Evolutionary conservation across 495 filamentous ascomycete species (phyloP).

Genomic region (Neurospora terricola): DNA sequence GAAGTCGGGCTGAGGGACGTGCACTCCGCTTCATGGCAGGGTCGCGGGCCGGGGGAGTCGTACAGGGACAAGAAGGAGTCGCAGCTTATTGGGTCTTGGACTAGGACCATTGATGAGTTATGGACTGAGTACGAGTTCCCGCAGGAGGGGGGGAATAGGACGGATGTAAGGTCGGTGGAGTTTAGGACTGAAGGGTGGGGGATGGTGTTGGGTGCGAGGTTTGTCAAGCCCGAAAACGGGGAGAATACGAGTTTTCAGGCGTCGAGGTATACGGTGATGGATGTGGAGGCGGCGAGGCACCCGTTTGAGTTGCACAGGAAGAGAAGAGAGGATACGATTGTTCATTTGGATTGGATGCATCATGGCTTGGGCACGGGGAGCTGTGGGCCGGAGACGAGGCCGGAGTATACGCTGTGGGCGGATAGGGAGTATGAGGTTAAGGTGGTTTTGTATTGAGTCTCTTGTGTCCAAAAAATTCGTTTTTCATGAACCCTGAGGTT

Average conservation of each 20-base stretch:
- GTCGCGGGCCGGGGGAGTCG: constrained; percentile 52
- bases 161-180: constrained; percentile 50
- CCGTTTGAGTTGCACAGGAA: constrained; percentile 45
- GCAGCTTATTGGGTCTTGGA: constrained; percentile 45
- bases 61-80: constrained; percentile 54
- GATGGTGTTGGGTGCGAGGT: constrained; percentile 27
- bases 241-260: constrained; percentile 43
- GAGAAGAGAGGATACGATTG: constrained; percentile 38
- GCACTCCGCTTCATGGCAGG: constrained; percentile 46
- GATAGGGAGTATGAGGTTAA: constrained; percentile 37
- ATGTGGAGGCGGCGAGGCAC: constrained; percentile 48
- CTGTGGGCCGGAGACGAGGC: constrained; percentile 42
- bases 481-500: background rate
- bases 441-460: constrained; percentile 29
- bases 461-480: background rate
- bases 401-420: constrained; percentile 37
- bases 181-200: constrained; percentile 22
- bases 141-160: constrained; percentile 56
- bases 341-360: constrained; percentile 53
- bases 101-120: constrained; percentile 30
- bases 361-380: constrained; percentile 44
- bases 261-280: constrained; percentile 37
- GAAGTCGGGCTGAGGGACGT: constrained; percentile 35
- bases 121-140: constrained; percentile 55
- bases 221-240: constrained; percentile 18